Evolutionary conservation across 495 filamentous ascomycete species (phyloP), one percentile per base, ranked within the genome.

Genomic region (Lentithecium fluviatile): DNA sequence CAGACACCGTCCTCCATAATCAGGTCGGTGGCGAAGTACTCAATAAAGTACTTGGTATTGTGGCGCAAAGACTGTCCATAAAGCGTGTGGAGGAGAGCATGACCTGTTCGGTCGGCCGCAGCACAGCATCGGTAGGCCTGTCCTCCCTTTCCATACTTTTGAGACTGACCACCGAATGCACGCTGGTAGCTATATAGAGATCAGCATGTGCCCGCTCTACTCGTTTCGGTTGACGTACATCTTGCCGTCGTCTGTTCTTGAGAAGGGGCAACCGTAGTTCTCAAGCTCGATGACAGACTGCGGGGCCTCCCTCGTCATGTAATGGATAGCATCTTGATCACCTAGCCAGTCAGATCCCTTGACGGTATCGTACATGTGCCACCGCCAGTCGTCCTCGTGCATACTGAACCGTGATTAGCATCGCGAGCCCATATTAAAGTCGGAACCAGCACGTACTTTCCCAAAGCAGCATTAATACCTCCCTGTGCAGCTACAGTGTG

Each of bases 281-380:
- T 97, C 93, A 57, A 97, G 78, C 78, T 97, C 93, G 72, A 94
- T 88, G 58, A 97, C 91, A 68, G 87, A 90, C 52, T 85, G 84
- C 23, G 93, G 91, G 20, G 93, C 93, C 76, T 97, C 94, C 62
- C 91, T 83, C 62, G 93, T 96, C 93, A 97, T 97, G 79, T 97
- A 97, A 77, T 97, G 93, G 72, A 97, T 97, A 50, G 93, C 93
- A 77, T 97, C 93, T 79, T 97, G 93, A 78, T 97, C 93, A 74
- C 93, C 93, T 32, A 97, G 83, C 93, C 93, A 97, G 81, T 97
- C 93, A 54, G 89, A 95, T 69, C 93, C 93, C 80, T 97, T 97
- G 62, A 97, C 93, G 46, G 93, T 97, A 77, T 97, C 93, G 81
- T 97, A 97, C 93, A 97, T 97, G 80, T 97, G 93, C 93, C 93